Base-by-base conservation (phyloP, 371 early-diverging fungal species). In the Saksenaea oblongispora region DNA sequence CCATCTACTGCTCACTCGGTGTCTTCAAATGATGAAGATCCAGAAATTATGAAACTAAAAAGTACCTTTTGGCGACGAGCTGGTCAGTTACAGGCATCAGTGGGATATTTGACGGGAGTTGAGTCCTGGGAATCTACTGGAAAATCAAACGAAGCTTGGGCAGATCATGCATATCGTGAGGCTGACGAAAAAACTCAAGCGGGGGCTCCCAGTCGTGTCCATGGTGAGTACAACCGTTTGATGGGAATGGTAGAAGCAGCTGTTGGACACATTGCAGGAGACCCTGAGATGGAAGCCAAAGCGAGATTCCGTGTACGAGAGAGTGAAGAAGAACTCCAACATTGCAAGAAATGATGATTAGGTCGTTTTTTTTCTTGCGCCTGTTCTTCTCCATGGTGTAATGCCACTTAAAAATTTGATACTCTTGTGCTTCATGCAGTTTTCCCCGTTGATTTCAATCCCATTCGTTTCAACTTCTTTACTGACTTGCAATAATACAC, bases 181-280 rank as follows among this genome's bases (percentile, higher is more conserved):
- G 81, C 81, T 5, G 65, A 74, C 14, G 51, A 55, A 11, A 59
- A 64, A 47, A 24, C 64, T 7, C 34, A 57, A 7, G 35, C 51
- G 27, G 74, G 75, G 7, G 71, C 66, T 31, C 66, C 81, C 0
- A 80, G 81, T 57, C 61, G 76, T 44, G 34, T 72, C 0, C 72
- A 75, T 59, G 81, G 81, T 0, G 78, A 80, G 59, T 80, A 77
- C 55, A 70, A 80, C 31, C 68, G 76, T 0, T 31, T 70, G 10
- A 74, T 78, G 78, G 81, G 81, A 0, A 65, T 56, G 3, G 39
- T 75, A 7, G 62, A 44, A 10, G 62, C 70, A 47, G 75, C 72
- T 8, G 54, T 78, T 9, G 81, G 78, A 1, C 76, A 80, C 64
- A 62, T 80, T 5, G 70, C 74, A 1, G 81, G 81, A 11, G 78